Conservation (phyloP, 1,139 yeast species). For the Yamadazyma dushanensis region DNA sequence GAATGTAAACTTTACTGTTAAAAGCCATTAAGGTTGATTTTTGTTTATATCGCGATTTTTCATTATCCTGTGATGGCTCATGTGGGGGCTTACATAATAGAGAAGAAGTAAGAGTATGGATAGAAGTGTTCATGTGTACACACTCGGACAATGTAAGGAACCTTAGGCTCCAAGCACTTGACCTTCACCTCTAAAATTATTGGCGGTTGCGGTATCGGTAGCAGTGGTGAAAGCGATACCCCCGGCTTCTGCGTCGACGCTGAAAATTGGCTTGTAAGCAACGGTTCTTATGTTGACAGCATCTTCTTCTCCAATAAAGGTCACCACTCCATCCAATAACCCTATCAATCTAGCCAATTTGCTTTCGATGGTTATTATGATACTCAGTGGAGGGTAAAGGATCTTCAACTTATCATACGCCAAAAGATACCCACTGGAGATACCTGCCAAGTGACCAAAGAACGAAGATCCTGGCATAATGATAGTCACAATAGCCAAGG, state of each 20-base stretch:
- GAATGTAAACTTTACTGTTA: no score
- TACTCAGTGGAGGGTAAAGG: slow-evolving; percentile 66
- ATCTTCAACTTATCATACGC: slow-evolving; percentile 57
- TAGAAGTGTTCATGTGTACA: no score
- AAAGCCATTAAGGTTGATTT: no score
- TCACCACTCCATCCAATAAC: slow-evolving; percentile 53
- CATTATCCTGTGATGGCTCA: no score
- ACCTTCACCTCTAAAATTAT: slow-evolving; percentile 32
- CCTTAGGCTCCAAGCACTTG: slow-evolving; percentile 27
- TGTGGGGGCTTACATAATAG: no score
- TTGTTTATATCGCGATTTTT: no score
- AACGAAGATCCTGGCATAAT: slow-evolving; percentile 60
- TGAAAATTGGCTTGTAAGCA: slow-evolving; percentile 35
- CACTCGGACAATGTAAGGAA: not conserved
- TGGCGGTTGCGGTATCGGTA: slow-evolving; percentile 3
- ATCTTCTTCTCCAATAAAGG: slow-evolving; percentile 56
- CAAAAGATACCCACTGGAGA: slow-evolving; percentile 44
- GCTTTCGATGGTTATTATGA: slow-evolving; percentile 65
- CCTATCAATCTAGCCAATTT: slow-evolving; percentile 51
- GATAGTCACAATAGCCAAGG: slow-evolving; percentile 50
- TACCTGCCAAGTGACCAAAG: slow-evolving; percentile 63
- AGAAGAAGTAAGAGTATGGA: no score
- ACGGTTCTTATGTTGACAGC: slow-evolving; percentile 46
- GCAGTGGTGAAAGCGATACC: slow-evolving; percentile 8
- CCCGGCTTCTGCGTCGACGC: slow-evolving; percentile 25